A percentile compares a stretch with the other conserved stretches of the same genome.
Evolutionary conservation across 352 stramenopile species (phyloP).

Genomic region (Elongisporangium undulatum): DNA sequence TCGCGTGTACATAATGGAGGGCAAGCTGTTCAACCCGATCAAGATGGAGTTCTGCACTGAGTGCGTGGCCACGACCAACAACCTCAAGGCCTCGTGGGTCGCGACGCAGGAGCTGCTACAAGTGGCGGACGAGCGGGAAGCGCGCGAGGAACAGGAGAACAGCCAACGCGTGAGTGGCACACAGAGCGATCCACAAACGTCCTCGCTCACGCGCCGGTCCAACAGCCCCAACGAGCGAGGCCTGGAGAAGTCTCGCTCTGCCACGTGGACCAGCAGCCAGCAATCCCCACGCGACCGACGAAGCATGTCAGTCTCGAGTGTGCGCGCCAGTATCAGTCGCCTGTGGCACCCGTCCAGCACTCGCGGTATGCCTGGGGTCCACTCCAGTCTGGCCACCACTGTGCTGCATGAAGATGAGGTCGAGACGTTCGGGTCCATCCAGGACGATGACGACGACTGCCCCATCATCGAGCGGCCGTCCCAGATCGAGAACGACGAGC

Average conservation of each 20-base stretch:
- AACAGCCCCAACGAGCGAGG: conserved; percentile 1
- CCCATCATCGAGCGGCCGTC: conserved; percentile 39
- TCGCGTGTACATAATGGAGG: conserved; percentile 39
- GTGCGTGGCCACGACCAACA: conserved; percentile 36
- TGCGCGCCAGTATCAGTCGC: background rate
- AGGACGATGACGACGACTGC: conserved; percentile 20
- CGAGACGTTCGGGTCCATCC: conserved; percentile 23
- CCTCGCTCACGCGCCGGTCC: background rate
- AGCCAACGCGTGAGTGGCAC: conserved; percentile 6
- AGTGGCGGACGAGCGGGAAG: background rate
- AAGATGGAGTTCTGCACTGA: conserved; percentile 70
- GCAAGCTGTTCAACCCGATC: conserved; percentile 42
- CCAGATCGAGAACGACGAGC: conserved; percentile 27
- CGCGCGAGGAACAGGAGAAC: background rate
- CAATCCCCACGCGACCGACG: conserved; percentile 6
- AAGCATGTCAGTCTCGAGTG: conserved; percentile 1
- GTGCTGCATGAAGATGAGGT: conserved; percentile 12
- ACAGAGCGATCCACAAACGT: background rate
- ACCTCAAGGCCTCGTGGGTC: conserved; percentile 46
- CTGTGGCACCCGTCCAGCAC: background rate
- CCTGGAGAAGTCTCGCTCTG: background rate
- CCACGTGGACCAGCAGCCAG: background rate
- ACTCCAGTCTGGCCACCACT: background rate
- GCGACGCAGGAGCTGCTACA: conserved; percentile 38
- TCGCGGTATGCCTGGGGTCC: background rate